Base-by-base conservation (phyloP, 2,329 filamentous ascomycete species). In the Ceratocystis destructans region DNA sequence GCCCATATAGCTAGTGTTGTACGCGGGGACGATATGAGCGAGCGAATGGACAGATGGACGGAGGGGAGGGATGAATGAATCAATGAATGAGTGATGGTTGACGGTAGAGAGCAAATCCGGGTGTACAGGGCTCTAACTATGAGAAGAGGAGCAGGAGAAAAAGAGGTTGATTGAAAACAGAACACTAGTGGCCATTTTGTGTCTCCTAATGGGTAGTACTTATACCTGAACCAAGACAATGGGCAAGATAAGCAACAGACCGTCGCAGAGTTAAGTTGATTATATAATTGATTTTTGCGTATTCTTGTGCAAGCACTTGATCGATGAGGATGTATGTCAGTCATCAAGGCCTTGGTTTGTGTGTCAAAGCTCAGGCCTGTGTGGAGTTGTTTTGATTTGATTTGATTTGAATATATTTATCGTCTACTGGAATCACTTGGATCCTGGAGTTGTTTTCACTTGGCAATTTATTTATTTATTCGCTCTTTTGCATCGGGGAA, bases 311-410 rank as follows among this genome's bases (percentile, higher is more conserved):
- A 4, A 5, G 7, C n/a, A 31, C 53, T 8, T 33, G 53, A 5
- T 33, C 17, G 53, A 59, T 59, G 6, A 31, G 53, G 5, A 59
- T 59, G 53, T 59, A 22, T 22, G 22, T 22, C 53, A 59, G 22
- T 22, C 53, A 59, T 33, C 8, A 59, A 59, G 53, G 53, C 53
- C 12, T 41, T 59, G 53, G 53, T 59, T 59, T 33, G 53, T 59
- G 53, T 59, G 53, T 59, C 53, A 59, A 59, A 15, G 53, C 53
- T 31, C 33, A 59, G 53, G 28, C 53, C 53, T 17, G 12, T 28
- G 53, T 6, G 61, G 41, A n/a, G 44, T 46, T 48, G 41, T 20
- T 46, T 15, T 33, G n/a, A n/a, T n/a, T n/a, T n/a, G n/a, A n/a
- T n/a, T n/a, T n/a, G n/a, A n/a, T n/a, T n/a, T n/a, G n/a, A n/a